phyloP scores from a whole-genome alignment of 495 filamentous ascomycete species.

The Penicillium salamii region DNA sequence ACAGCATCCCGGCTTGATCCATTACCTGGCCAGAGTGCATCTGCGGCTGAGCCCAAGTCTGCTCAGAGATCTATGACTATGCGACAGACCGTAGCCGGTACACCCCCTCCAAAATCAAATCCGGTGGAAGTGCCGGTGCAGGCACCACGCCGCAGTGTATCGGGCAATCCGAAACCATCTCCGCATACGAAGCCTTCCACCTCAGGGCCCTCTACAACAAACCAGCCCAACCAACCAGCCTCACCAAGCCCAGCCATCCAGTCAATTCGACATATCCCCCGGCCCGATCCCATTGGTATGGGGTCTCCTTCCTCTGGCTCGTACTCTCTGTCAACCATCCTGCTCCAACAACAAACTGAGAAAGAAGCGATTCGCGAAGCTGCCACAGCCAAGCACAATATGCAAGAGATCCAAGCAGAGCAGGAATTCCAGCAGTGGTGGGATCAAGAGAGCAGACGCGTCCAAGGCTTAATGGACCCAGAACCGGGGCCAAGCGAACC shows the following conservation, averaged over 20 bases:
- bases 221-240: constrained; percentile 17
- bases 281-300: constrained; percentile 39
- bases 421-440: constrained; percentile 98
- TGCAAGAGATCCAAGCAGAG: constrained; percentile 93
- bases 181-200: constrained; percentile 21
- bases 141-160: constrained; percentile 25
- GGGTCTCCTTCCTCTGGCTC: constrained; percentile 53
- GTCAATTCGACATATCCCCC: constrained; percentile 47
- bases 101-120: constrained; percentile 32
- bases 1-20: constrained; percentile 17
- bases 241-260: constrained; percentile 39
- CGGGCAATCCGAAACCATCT: constrained; percentile 19
- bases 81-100: constrained; percentile 60
- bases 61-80: constrained; percentile 54
- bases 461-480: constrained; percentile 58
- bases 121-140: constrained; percentile 28
- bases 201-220: constrained; percentile 18
- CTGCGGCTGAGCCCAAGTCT: constrained; percentile 22
- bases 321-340: constrained; percentile 81
- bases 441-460: constrained; percentile 81
- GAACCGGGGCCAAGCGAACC: constrained; percentile 31
- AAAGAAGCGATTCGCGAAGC: constrained; percentile 81
- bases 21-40: constrained; percentile 21
- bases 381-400: constrained; percentile 71
- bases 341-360: constrained; percentile 79